Conservation (phyloP, 768 basidiomycete genomes). For the Obba rivulosa region DNA sequence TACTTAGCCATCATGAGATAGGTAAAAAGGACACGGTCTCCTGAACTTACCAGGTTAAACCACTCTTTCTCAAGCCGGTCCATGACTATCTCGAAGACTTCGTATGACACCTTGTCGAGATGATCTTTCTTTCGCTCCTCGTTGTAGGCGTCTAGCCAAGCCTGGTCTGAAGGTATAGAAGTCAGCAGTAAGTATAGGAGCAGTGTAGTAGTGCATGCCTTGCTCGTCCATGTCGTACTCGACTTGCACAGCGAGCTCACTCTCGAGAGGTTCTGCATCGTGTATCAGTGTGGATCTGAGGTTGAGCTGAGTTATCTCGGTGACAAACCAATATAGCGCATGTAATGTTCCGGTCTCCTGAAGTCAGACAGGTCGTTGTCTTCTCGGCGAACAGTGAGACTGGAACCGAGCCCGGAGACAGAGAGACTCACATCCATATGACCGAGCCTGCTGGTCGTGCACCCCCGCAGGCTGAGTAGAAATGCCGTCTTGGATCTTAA, state of each 20-base stretch:
- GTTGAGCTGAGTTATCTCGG: background rate
- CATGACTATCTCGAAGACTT: conserved; percentile 94
- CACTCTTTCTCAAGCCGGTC: conserved; percentile 98
- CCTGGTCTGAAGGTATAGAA: conserved; percentile 69
- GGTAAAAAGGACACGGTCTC: background rate
- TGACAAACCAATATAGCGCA: conserved; percentile 78
- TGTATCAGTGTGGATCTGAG: background rate
- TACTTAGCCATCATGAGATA: background rate
- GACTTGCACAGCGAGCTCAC: conserved; percentile 86
- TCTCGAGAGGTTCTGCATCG: conserved; percentile 78
- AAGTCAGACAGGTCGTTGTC: conserved; percentile 71
- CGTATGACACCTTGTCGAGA: conserved; percentile 66
- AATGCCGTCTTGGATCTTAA: conserved; percentile 58
- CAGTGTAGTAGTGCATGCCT: conserved; percentile 42
- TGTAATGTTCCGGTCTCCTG: conserved; percentile 76
- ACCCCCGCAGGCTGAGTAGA: conserved; percentile 58
- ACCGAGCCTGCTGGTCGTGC: conserved; percentile 54
- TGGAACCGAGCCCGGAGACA: background rate
- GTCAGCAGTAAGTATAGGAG: background rate
- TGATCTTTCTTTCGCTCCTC: conserved; percentile 73
- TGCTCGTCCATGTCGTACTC: conserved; percentile 99
- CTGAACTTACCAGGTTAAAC: conserved; percentile 78
- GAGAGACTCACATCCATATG: conserved; percentile 64
- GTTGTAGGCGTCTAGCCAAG: conserved; percentile 90
- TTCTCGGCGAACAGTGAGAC: conserved; percentile 25